phyloP scores from a whole-genome alignment of 2,329 filamentous ascomycete species.

The Cladophialophora carrionii region DNA sequence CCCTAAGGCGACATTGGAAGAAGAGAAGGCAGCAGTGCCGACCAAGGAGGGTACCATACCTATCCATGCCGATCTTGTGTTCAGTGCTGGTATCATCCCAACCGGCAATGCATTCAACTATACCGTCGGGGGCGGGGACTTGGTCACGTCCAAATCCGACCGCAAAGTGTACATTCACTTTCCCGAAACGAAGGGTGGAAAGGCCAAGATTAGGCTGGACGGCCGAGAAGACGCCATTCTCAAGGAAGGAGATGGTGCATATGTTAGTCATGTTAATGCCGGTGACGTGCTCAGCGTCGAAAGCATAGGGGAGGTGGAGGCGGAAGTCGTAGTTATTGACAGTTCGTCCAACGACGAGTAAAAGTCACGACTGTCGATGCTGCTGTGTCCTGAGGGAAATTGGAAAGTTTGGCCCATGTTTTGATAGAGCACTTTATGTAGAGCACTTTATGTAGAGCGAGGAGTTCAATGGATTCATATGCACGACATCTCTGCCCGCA shows the following conservation, averaged over 20 bases:
- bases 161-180: constrained; percentile 80
- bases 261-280: constrained; percentile 66
- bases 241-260: constrained; percentile 79
- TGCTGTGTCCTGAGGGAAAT: not conserved
- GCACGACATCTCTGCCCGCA: not conserved
- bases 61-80: constrained; percentile 80
- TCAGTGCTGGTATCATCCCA: constrained; percentile 75
- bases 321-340: constrained; percentile 70
- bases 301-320: constrained; percentile 69
- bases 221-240: constrained; percentile 68
- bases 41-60: constrained; percentile 70
- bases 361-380: constrained; percentile 2
- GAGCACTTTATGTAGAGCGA: constrained; percentile 7
- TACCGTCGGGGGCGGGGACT: constrained; percentile 63
- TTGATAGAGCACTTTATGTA: constrained; percentile 1
- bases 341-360: constrained; percentile 53
- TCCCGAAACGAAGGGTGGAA: constrained; percentile 76
- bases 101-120: constrained; percentile 70
- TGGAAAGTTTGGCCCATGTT: not conserved
- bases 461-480: not conserved
- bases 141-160: constrained; percentile 48
- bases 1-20: constrained; percentile 60
- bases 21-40: constrained; percentile 68
- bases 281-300: constrained; percentile 68
- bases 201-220: constrained; percentile 70